Base-by-base conservation (phyloP, 371 early-diverging fungal species). In the Mortierella polycephala region DNA sequence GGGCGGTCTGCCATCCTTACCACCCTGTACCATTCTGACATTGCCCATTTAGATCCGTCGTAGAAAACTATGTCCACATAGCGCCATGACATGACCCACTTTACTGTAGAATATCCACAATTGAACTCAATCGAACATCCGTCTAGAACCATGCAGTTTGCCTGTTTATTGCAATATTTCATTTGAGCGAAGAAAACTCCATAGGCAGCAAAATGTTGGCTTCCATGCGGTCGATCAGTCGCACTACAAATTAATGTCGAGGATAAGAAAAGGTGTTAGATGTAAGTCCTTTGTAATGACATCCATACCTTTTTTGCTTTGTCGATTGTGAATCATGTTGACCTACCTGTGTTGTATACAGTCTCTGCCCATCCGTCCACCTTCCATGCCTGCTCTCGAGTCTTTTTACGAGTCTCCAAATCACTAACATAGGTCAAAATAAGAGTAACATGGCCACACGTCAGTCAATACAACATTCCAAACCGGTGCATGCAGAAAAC, bases 301-400 rank as follows among this genome's bases (percentile, higher is more conserved):
- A 30, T 30, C 4, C 30, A 30, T 4, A 30, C 30, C 4, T 4
- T 30, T 30, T 30, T 30, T 30, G 30, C 20, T 30, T 7, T 40
- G 20, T 14, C 10, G 1, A 41, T 18, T 39, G 44, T 55, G 7
- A 50, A 30, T 37, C 20, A 60, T 9, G 52, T 6, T n/a, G 14
- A 2, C 71, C 71, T 84, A 92, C 92, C 94, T 53, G 98, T 97
- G 71, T 95, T 94, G 67, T 91, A 88, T 10, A 96, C 97, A 0
- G 98, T 95, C 62, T 94, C 92, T 11, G 96, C 90, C 98, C 98
- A 97, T 37, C 95, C 96, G 66, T 96, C 92, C 16, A 94, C 93
- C 69, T 94, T 85, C 98, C 98, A 97, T 9, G 96, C 95, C 52
- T 89, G 88, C 81, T 96, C 97, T 63, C 97, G 90, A 39, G 92